Conservation (phyloP, 352 stramenopile species). For the Phytophthora podocarpi region DNA sequence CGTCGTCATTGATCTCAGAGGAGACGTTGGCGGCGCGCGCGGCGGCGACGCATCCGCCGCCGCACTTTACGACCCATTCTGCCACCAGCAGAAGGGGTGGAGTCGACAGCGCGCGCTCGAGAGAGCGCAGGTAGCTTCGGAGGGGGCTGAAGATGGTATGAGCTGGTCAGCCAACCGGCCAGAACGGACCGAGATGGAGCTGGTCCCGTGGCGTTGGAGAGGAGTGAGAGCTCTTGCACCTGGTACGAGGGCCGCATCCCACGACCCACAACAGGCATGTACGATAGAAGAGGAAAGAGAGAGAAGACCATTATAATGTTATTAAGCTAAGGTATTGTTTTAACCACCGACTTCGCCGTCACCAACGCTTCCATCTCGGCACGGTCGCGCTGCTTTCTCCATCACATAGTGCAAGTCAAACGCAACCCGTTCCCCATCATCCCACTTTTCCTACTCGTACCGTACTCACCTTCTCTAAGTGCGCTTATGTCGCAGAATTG, state of each 20-base stretch:
- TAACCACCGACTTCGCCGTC: too few relatives aligned
- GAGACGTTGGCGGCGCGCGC: slow-evolving; percentile 22
- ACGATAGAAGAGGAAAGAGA: slow-evolving; percentile 13
- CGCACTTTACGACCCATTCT: slow-evolving; percentile 30
- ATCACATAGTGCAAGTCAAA: too few relatives aligned
- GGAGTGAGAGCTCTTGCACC: slow-evolving; percentile 1
- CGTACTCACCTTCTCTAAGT: not conserved
- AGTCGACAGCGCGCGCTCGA: not conserved
- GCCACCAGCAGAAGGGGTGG: not conserved
- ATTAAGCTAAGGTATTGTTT: slow-evolving; percentile 43
- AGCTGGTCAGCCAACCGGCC: too few relatives aligned
- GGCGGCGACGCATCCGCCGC: slow-evolving; percentile 21
- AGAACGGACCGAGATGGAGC: not conserved
- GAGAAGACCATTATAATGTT: slow-evolving; percentile 29
- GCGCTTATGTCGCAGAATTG: slow-evolving; percentile 7
- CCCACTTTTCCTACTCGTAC: not conserved
- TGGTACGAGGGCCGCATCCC: not conserved
- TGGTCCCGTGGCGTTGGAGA: not conserved
- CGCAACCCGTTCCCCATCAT: too few relatives aligned
- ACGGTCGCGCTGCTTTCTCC: too few relatives aligned
- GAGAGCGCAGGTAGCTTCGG: slow-evolving; percentile 24
- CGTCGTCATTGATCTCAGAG: slow-evolving; percentile 26
- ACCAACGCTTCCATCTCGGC: not conserved
- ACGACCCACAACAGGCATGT: slow-evolving; percentile 15
- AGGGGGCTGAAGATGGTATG: slow-evolving; percentile 5